Conservation (phyloP, 768 basidiomycete genomes). For the Trametes sanguinea region DNA sequence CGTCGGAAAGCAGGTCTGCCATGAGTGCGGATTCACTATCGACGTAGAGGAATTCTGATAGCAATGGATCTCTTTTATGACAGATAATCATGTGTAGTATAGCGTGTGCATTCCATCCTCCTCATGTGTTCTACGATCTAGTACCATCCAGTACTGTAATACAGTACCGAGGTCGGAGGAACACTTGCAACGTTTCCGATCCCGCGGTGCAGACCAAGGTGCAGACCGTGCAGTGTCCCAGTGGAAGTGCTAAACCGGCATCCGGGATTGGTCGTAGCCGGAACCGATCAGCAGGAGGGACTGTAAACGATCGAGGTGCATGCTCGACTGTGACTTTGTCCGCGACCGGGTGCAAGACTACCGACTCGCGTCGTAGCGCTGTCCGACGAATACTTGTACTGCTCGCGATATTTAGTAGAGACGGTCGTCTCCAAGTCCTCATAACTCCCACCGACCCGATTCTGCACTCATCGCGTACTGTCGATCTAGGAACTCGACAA, state of each 20-base stretch:
- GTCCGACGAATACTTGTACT: too few relatives aligned
- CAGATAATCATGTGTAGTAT: not conserved
- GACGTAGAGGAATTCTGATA: slow-evolving; percentile 79
- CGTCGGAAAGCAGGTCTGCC: slow-evolving; percentile 72
- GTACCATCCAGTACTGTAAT: too few relatives aligned
- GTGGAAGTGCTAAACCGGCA: not conserved
- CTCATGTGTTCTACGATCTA: not conserved
- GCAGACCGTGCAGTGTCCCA: not conserved
- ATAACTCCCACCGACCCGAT: not conserved
- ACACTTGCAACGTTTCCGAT: too few relatives aligned
- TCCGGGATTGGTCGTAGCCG: slow-evolving; percentile 4
- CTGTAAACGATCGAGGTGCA: too few relatives aligned
- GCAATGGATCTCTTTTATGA: not conserved
- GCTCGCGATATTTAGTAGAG: too few relatives aligned
- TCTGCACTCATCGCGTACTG: too few relatives aligned
- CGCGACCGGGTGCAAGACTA: too few relatives aligned
- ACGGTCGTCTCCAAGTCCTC: not conserved
- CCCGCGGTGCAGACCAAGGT: too few relatives aligned
- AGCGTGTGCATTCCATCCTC: not conserved
- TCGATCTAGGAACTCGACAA: too few relatives aligned
- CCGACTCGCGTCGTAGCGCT: too few relatives aligned
- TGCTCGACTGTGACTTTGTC: not conserved
- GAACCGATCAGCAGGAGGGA: not conserved
- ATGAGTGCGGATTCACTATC: slow-evolving; percentile 87
- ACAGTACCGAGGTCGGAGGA: too few relatives aligned